Evolutionary conservation across 2,329 filamentous ascomycete genomes (phyloP).

Genomic region (Immersiporthe knoxdaviesiana): DNA sequence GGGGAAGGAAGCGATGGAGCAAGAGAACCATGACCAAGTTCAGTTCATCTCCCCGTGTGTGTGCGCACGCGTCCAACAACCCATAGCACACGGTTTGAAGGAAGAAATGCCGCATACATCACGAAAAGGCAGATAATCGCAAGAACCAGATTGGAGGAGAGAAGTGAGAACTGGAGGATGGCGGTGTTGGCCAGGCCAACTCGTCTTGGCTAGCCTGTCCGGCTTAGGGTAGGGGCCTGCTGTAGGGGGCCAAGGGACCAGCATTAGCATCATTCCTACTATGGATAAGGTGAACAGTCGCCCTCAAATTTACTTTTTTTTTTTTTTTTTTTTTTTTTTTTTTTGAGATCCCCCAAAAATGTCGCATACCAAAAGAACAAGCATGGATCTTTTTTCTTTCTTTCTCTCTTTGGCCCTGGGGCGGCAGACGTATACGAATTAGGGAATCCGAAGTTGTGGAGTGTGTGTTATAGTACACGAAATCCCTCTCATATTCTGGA

Average conservation of each 20-base stretch:
- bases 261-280: not conserved
- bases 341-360: not conserved
- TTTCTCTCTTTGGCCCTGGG: too few species aligned
- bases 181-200: not conserved
- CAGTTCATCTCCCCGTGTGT: not conserved
- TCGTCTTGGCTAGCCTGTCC: conserved; percentile 1
- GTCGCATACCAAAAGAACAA: not conserved
- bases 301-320: not conserved
- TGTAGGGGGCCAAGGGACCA: too few species aligned
- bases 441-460: not conserved
- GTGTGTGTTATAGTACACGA: not conserved
- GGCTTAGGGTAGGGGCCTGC: not conserved
- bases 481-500: not conserved
- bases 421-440: not conserved
- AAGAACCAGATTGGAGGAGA: not conserved
- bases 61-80: too few species aligned
- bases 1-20: not conserved
- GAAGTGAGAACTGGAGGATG: not conserved
- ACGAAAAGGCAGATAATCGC: not conserved
- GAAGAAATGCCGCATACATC: conserved; percentile 3
- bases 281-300: not conserved
- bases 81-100: not conserved
- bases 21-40: not conserved
- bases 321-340: not conserved
- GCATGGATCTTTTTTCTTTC: not conserved